Evolutionary conservation across 169 alveolate species (phyloP), one percentile per base, ranked within the genome.

Genomic region (Plasmodium inui): DNA sequence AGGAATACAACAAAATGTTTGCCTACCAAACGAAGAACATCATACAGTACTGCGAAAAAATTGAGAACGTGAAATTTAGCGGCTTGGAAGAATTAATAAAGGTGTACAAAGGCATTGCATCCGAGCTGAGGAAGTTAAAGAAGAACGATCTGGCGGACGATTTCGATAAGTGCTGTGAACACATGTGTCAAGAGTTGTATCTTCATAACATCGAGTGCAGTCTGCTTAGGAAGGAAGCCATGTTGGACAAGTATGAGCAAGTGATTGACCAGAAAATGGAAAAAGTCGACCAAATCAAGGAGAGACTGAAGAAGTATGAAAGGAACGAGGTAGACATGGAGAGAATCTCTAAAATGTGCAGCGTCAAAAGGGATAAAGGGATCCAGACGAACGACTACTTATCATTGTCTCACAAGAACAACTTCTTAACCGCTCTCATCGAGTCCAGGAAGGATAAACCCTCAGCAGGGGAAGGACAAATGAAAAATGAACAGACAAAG

Each of bases 161-260:
- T 26, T 91, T 91, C 53, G 95, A 91, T 50, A 91, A 91, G 74
- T 91, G 95, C 22, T 91, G 95, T 91, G 95, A 80, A 32, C 71
- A 91, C 82, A 91, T 91, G 95, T 91, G 95, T 7, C 92, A 91
- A 57, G 95, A 91, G 61, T 78, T 91, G 61, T 82, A 91, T 72
- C 57, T 91, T 70, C 22, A 82, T n/a, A 91, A 91, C 46, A 91
- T 91, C 9, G 92, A 91, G 57, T 26, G 86, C 10, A 82, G 37
- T 81, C 76, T 91, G 22, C 82, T 71, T 7, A 81, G 80, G 83
- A 91, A 91, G 84, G 95, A 91, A 82, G 39, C 26, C 8, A 50
- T 22, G 55, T 50, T 91, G 50, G 28, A 91, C 41, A 71, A 91
- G 84, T 91, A 91, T 32, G 95, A 91, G 39, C 12, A 80, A 19